Evolutionary conservation across 306 rosid genomes (phyloP).

Genomic region (Citrullus mucosospermus): DNA sequence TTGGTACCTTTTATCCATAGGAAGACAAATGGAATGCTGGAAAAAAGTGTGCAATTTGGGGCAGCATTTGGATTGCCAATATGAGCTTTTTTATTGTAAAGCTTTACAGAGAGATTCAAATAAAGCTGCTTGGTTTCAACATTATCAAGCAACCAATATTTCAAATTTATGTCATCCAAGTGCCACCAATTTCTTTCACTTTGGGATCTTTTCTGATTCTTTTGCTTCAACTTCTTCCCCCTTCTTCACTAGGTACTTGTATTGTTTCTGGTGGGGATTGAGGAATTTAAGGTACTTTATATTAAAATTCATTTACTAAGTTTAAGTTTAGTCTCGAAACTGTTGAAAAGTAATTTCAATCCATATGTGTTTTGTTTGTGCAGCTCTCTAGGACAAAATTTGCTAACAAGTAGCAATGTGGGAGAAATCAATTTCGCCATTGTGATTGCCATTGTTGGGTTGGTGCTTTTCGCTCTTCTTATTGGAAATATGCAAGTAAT

Average conservation of each 20-base stretch:
- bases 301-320: no score
- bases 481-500: slow-evolving; percentile 23
- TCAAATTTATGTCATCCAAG: background rate
- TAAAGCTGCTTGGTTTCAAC: background rate
- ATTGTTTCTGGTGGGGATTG: slow-evolving; percentile 26
- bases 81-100: background rate
- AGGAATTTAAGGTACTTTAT: slow-evolving; percentile 7
- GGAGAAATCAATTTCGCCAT: slow-evolving; percentile 16
- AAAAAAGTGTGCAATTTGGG: slow-evolving; percentile 29
- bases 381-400: slow-evolving; percentile 22
- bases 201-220: slow-evolving; percentile 12
- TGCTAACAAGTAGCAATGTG: slow-evolving; percentile 10
- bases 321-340: background rate
- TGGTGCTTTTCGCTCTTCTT: slow-evolving; percentile 16
- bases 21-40: slow-evolving; percentile 55
- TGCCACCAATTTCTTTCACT: background rate
- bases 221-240: slow-evolving; percentile 1
- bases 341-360: no score
- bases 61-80: background rate
- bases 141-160: background rate
- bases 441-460: slow-evolving; percentile 6
- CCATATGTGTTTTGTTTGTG: background rate
- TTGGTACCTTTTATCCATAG: slow-evolving; percentile 15
- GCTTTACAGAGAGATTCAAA: background rate
- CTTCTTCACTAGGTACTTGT: slow-evolving; percentile 7